A percentile compares a stretch with the other conserved stretches of the same genome.
Evolutionary conservation across 2,329 filamentous ascomycete genomes (phyloP).

Genomic region (Nothophoma quercina): DNA sequence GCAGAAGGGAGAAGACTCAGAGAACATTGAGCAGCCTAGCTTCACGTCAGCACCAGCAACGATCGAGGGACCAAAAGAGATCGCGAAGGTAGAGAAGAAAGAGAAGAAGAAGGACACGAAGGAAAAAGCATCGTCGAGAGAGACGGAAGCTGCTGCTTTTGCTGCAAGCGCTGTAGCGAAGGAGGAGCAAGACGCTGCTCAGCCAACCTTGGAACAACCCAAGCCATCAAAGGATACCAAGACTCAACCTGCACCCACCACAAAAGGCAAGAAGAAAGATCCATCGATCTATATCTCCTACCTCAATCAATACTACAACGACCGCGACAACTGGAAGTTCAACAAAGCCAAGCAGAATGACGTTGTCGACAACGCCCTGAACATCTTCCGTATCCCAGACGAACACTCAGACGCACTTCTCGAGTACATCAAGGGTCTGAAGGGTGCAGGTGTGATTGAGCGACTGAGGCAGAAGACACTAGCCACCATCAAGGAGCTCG

Average conservation of each 20-base stretch:
- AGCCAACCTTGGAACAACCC: constrained; percentile 1
- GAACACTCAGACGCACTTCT: constrained; percentile 74
- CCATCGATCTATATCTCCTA: constrained; percentile 76
- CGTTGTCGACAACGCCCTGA: constrained; percentile 82
- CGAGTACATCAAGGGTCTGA: constrained; percentile 79
- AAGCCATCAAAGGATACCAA: constrained; percentile 6
- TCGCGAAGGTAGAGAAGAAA: constrained; percentile 26
- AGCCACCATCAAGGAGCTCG: constrained; percentile 64
- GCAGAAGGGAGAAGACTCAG: constrained; percentile 38
- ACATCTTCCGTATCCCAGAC: constrained; percentile 73
- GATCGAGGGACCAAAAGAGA: constrained; percentile 27
- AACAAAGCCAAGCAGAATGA: constrained; percentile 92
- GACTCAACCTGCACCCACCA: background rate
- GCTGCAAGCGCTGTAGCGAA: constrained; percentile 15
- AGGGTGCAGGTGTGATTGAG: constrained; percentile 73
- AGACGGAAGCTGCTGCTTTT: constrained; percentile 23
- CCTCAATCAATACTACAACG: constrained; percentile 75
- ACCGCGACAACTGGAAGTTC: constrained; percentile 85
- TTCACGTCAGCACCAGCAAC: constrained; percentile 33
- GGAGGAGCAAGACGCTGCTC: background rate
- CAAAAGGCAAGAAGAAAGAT: constrained; percentile 53
- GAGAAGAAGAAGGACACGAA: constrained; percentile 26
- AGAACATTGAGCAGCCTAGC: constrained; percentile 34
- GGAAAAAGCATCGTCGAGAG: constrained; percentile 10
- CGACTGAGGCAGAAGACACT: constrained; percentile 72